Evolutionary conservation across 2,329 filamentous ascomycete species (phyloP), one percentile per base, ranked within the genome.

Genomic region (Botrytis fabae): DNA sequence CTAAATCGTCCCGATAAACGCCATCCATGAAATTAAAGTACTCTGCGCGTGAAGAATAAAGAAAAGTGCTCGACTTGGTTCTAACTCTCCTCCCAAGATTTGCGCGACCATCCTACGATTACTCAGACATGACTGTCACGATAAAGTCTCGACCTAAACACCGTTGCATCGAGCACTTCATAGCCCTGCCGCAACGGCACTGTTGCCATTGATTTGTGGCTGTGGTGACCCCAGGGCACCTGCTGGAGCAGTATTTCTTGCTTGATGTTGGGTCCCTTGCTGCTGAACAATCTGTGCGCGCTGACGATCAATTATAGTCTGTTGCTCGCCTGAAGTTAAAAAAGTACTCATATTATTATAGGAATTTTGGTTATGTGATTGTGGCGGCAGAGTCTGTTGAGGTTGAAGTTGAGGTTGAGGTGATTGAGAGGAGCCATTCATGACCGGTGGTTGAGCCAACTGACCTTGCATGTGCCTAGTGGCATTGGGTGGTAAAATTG

Each of bases 291-390:
- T 69, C 65, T 81, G 80, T 65, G 79, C 80, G 44, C 80, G 77
- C 72, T 82, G 80, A 42, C 80, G 78, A 48, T 82, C 81, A 75
- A 82, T 78, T 76, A 83, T 80, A 60, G 74, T 77, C 38, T 79
- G 76, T 64, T 83, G 81, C 71, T 82, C 76, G 71, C 79, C 79
- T 28, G 76, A 74, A 28, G 78, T 82, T 77, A 82, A 78, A 71
- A 79, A 78, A 18, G 76, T 78, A 74, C 76, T 75, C 61, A 77
- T 78, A 64, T 74, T 74, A 32, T 57, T 68, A 35, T 73, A 75
- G n/a, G 74, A 63, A 25, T 73, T 72, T 35, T 71, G 66, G 44
- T 70, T 42, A 70, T 64, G 57, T 32, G 42, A 32, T 40, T 70
- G 69, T 22, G 54, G 44, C 54, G 65, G 65, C 38, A 68, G 54